Base-by-base conservation (phyloP, 2,329 filamentous ascomycete species). In the Metarhizium robertsii region DNA sequence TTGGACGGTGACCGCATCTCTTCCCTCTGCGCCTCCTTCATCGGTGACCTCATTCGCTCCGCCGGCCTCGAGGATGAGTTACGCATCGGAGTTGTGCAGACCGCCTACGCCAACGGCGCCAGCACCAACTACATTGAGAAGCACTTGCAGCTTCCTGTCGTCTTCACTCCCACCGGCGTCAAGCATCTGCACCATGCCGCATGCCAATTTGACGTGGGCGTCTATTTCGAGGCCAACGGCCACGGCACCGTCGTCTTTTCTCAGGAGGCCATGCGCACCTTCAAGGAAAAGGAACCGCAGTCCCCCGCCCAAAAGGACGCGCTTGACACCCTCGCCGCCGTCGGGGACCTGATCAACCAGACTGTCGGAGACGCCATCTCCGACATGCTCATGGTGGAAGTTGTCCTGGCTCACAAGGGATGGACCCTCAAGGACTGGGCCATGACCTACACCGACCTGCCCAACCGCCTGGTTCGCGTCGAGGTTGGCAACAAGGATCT, bases 151-250 rank as follows among this genome's bases (percentile, higher is more conserved):
- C 84, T 99, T 46, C 92, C 92, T 51, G 90, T 96, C 25, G 86
- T 95, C 57, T 96, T 89, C 79, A 97, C 94, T 1, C 86, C 90
- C 14, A 99, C 94, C 0, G 94, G 94, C 61, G 94, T 99, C 59
- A 99, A 99, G 79, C 89, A 96, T 73, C 81, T 99, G 60, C 94
- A 99, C 74, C 94, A 97, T 67, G 94, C 90, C n/a, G 94, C 94
- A 43, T 85, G 89, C 65, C 89, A 92, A 61, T 96, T 95, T 64
- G 94, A 99, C 65, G 86, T 97, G 55, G 94, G 94, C 56, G 90
- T 97, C 53, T 99, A 99, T 76, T 99, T 99, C 66, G 94, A 99
- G 76, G 94, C 94, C 61, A 99, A 99, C 69, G 94, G 94, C 34
- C 94, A 99, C 72, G 94, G 94, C 61, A 99, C 94, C 10, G 88